These are phyloP conservation scores for Manihot esculenta DNA, from an alignment of 441 rosid species.

Conservation along the genomic window DNA sequence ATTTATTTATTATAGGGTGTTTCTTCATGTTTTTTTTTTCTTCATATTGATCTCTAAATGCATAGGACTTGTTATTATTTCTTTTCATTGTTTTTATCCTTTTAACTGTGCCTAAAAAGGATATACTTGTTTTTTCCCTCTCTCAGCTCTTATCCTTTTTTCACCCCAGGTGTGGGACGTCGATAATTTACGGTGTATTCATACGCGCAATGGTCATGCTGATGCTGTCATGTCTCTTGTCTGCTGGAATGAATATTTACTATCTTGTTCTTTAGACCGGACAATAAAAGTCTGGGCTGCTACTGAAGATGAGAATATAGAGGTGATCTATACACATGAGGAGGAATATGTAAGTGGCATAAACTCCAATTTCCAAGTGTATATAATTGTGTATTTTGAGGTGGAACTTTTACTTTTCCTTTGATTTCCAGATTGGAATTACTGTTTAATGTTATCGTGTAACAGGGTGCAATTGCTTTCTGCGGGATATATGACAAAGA, in stretches of 20 bases:
- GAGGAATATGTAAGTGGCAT: constrained; percentile 55
- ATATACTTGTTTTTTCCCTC: background rate
- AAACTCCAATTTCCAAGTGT: background rate
- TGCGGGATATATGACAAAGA: constrained; percentile 70
- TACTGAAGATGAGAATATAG: constrained; percentile 61
- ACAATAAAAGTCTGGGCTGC: constrained; percentile 31
- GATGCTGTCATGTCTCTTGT: constrained; percentile 83
- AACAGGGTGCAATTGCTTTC: constrained; percentile 60
- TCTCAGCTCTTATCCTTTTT: too few relatives aligned
- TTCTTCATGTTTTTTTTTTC: too few relatives aligned
- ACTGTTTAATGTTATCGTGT: background rate
- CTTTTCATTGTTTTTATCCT: too few relatives aligned
- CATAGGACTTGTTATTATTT: too few relatives aligned
- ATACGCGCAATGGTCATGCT: constrained; percentile 61
- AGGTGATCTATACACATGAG: constrained; percentile 64
- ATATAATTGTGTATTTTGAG: too few relatives aligned
- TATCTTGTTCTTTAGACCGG: constrained; percentile 86
- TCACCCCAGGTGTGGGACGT: constrained; percentile 53
- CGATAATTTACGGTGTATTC: constrained; percentile 33
- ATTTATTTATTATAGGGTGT: too few relatives aligned
- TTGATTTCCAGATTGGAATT: too few relatives aligned
- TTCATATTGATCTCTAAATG: too few relatives aligned
- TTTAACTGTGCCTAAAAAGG: too few relatives aligned
- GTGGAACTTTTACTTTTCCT: background rate
- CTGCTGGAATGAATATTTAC: constrained; percentile 81